Conservation (phyloP, 495 filamentous ascomycete species). For the Penicillium pulvis region DNA sequence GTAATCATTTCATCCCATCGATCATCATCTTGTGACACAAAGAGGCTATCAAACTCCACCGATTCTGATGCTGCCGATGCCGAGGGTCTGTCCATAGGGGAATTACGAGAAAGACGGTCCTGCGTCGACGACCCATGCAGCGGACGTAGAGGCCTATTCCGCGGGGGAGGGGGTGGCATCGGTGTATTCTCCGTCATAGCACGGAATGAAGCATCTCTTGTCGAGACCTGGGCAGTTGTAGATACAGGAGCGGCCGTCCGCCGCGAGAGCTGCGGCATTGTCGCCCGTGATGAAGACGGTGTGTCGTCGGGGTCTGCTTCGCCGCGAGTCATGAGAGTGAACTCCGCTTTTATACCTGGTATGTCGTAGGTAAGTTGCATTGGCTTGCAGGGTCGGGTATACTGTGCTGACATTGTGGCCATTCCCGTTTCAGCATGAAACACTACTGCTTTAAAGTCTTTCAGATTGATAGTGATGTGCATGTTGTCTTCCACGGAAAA, state of each 20-base stretch:
- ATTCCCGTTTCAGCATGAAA: conserved; percentile 78
- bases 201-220: conserved; percentile 16
- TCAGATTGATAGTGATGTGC: conserved; percentile 87
- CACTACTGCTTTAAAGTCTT: conserved; percentile 92
- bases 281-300: conserved; percentile 32
- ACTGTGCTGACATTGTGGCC: conserved; percentile 70
- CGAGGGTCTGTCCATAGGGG: conserved; percentile 49
- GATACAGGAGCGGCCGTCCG: conserved; percentile 27
- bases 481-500: conserved; percentile 77
- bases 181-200: conserved; percentile 18
- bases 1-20: conserved; percentile 81
- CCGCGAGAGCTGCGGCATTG: conserved; percentile 37
- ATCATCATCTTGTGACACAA: conserved; percentile 76
- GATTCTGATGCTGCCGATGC: conserved; percentile 49
- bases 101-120: conserved; percentile 26
- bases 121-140: conserved; percentile 39
- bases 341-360: conserved; percentile 79
- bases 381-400: conserved; percentile 78
- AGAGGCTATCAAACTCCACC: conserved; percentile 71
- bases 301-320: conserved; percentile 56
- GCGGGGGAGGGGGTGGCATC: conserved; percentile 38
- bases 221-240: conserved; percentile 19
- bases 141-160: conserved; percentile 36
- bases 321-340: conserved; percentile 94
- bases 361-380: conserved; percentile 78